phyloP scores from a whole-genome alignment of 2,329 filamentous ascomycete genomes.

The Colletotrichum siamense region DNA sequence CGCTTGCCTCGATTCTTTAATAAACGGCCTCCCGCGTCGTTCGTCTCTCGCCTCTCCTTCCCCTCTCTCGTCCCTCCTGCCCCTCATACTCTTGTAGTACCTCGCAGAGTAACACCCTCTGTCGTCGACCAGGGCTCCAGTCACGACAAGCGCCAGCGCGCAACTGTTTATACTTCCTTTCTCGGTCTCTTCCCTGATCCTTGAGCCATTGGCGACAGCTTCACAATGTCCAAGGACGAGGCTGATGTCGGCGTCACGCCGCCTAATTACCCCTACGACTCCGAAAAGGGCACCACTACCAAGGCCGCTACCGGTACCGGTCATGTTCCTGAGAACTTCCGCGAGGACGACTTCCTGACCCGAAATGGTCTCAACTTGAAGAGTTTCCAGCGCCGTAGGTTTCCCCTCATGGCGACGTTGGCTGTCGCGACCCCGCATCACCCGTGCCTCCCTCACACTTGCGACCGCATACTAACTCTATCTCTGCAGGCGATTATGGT shows the following conservation, averaged over 20 bases:
- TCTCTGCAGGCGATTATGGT: slow-evolving; percentile 6
- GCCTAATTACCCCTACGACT: slow-evolving; percentile 15
- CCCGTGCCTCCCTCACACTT: background rate
- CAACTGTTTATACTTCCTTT: background rate
- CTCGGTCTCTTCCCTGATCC: background rate
- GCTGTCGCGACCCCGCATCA: background rate
- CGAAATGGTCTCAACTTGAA: slow-evolving; percentile 42
- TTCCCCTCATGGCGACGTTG: background rate
- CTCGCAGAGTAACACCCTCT: slow-evolving; percentile 3
- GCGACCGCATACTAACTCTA: background rate
- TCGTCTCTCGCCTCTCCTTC: background rate
- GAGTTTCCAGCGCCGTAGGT: slow-evolving; percentile 42
- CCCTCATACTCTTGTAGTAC: slow-evolving; percentile 11
- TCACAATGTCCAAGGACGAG: slow-evolving; percentile 17
- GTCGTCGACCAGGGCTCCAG: slow-evolving; percentile 13
- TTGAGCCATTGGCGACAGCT: background rate
- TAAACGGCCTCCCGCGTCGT: slow-evolving; percentile 10
- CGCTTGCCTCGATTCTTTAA: slow-evolving; percentile 10
- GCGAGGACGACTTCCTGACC: slow-evolving; percentile 38
- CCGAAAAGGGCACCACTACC: slow-evolving; percentile 22
- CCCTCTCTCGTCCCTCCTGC: background rate
- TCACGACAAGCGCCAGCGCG: slow-evolving; percentile 15
- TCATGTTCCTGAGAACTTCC: slow-evolving; percentile 23
- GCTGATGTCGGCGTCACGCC: slow-evolving; percentile 16
- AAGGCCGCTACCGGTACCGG: slow-evolving; percentile 3